A percentile compares a stretch with the other conserved stretches of the same genome.
phyloP scores from a whole-genome alignment of 106 monocot species.

The Dendrobium huoshanense region DNA sequence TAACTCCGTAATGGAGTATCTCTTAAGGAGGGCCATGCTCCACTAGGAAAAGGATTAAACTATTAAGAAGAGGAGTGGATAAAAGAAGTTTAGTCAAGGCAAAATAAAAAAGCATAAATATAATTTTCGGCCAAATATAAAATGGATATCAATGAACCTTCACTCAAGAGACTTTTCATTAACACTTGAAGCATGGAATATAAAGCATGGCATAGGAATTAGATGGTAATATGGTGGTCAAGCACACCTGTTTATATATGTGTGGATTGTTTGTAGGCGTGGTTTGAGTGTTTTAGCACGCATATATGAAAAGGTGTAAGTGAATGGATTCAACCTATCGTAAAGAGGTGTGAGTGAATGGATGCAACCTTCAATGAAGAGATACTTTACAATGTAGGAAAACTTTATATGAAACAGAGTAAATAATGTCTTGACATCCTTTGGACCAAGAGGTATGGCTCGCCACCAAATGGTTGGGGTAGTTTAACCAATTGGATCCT shows the following conservation, averaged over 20 bases:
- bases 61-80: not conserved
- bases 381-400: not conserved
- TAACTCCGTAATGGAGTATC: not conserved
- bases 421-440: too few relatives aligned
- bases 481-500: too few relatives aligned
- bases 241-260: too few relatives aligned
- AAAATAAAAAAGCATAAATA: not conserved
- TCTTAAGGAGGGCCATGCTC: not conserved
- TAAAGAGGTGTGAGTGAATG: not conserved
- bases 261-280: too few relatives aligned
- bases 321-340: not conserved
- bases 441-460: too few relatives aligned
- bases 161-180: not conserved
- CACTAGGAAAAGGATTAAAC: not conserved
- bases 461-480: too few relatives aligned
- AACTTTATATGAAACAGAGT: not conserved
- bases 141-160: not conserved
- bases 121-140: not conserved
- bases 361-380: not conserved
- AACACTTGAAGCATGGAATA: not conserved
- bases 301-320: too few relatives aligned
- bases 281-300: not conserved
- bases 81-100: not conserved
- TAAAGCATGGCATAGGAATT: not conserved
- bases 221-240: not conserved